These are phyloP conservation scores for Xylariaceae sp. DNA, from an alignment of 2,329 filamentous ascomycete genomes.

Conservation along the genomic window DNA sequence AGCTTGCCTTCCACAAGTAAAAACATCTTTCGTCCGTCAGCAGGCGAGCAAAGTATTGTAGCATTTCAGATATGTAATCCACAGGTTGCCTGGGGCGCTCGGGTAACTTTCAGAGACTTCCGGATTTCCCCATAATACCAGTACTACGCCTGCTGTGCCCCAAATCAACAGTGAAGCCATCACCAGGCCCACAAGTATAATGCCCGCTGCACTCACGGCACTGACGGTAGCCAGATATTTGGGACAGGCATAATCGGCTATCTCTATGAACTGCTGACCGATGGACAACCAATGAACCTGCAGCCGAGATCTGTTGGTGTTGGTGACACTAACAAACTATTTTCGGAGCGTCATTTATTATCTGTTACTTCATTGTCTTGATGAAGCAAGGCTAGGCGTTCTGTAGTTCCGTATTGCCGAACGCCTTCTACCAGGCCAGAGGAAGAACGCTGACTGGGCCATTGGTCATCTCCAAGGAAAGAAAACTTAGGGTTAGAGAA, in stretches of 20 bases:
- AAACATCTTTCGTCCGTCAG: no score
- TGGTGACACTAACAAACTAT: slow-evolving; percentile 4
- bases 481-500: background rate
- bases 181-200: background rate
- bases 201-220: background rate
- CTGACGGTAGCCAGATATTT: no score
- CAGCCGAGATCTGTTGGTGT: slow-evolving; percentile 12
- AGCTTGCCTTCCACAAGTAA: no score
- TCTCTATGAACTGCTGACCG: slow-evolving; percentile 15
- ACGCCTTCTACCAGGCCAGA: no score
- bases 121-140: slow-evolving; percentile 2
- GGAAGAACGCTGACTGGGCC: no score
- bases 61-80: no score
- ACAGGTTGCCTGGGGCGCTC: no score
- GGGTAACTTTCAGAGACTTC: slow-evolving; percentile 4
- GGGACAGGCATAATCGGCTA: slow-evolving; percentile 6
- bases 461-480: background rate
- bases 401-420: slow-evolving; percentile 4
- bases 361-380: no score
- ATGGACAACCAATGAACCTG: slow-evolving; percentile 11
- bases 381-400: no score
- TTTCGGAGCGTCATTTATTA: no score
- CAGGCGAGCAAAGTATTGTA: no score
- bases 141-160: background rate
- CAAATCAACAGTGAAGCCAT: slow-evolving; percentile 3